phyloP scores from a whole-genome alignment of 2,329 filamentous ascomycete genomes.

The Diaporthe sp. region DNA sequence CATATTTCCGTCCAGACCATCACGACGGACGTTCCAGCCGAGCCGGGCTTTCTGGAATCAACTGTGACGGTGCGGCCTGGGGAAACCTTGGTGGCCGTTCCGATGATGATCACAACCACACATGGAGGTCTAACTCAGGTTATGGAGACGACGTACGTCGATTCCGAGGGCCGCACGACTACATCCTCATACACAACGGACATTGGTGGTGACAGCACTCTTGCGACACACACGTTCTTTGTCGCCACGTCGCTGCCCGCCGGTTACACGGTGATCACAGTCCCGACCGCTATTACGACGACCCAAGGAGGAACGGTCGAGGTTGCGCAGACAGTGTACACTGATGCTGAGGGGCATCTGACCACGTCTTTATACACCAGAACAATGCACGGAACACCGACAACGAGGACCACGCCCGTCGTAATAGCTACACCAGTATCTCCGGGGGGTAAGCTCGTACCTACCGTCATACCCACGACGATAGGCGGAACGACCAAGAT shows the following conservation, averaged over 20 bases:
- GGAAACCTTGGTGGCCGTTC: slow-evolving; percentile 10
- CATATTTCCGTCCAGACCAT: background rate
- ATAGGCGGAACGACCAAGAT: slow-evolving; percentile 10
- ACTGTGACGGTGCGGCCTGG: background rate
- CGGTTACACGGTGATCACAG: slow-evolving; percentile 6
- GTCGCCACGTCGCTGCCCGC: slow-evolving; percentile 8
- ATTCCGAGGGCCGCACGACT: background rate
- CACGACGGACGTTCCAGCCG: background rate
- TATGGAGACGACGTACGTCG: background rate
- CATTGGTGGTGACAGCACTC: background rate
- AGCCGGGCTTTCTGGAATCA: background rate
- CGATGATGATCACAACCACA: background rate
- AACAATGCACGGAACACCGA: background rate
- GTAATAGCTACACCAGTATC: background rate
- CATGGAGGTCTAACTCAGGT: background rate
- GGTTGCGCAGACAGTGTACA: background rate
- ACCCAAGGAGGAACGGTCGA: background rate
- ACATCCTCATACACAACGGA: background rate
- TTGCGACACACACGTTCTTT: background rate
- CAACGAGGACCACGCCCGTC: background rate
- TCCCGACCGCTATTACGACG: background rate
- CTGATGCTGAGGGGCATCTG: background rate
- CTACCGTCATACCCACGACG: background rate
- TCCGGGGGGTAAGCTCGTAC: background rate
- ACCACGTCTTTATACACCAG: background rate